Conservation (phyloP, 140 eudicot species). For the Bidens hawaiensis region DNA sequence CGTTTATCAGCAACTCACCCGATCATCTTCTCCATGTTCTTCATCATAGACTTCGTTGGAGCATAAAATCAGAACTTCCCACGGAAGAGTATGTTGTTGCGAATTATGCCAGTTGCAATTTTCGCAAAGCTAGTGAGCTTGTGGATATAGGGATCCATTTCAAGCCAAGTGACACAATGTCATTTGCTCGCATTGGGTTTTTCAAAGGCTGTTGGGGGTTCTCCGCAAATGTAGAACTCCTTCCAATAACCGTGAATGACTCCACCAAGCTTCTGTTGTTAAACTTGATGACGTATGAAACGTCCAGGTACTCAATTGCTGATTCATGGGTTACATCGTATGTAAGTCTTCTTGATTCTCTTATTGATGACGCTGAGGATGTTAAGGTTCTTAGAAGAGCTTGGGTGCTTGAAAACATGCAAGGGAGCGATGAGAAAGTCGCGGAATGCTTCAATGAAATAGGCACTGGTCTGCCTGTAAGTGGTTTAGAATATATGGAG, state of each 20-base stretch:
- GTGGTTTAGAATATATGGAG: conserved; percentile 13
- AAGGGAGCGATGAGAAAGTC: conserved; percentile 22
- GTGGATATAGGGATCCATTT: conserved; percentile 28
- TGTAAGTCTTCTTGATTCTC: not conserved
- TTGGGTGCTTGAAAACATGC: not conserved
- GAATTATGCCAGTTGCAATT: conserved; percentile 11
- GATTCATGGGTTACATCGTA: conserved; percentile 11
- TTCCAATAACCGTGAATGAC: conserved; percentile 18
- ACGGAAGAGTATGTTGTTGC: too few relatives aligned
- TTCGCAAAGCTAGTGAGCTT: conserved; percentile 34
- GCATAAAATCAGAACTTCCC: not conserved
- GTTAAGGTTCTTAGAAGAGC: not conserved
- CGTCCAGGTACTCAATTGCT: conserved; percentile 4
- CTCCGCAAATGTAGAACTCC: conserved; percentile 17
- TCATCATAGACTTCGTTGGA: conserved; percentile 6
- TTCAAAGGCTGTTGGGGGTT: not conserved
- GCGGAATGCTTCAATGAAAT: conserved; percentile 29
- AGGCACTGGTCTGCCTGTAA: conserved; percentile 25
- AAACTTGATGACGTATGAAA: conserved; percentile 41
- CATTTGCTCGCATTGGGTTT: conserved; percentile 10
- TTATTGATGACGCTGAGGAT: not conserved
- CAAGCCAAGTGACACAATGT: conserved; percentile 15
- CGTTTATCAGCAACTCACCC: not conserved
- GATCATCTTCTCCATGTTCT: conserved; percentile 21
- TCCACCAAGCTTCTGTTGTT: conserved; percentile 26